These are phyloP conservation scores for Rhynchosporium graminicola DNA, from an alignment of 2,329 filamentous ascomycete species.

Conservation along the genomic window DNA sequence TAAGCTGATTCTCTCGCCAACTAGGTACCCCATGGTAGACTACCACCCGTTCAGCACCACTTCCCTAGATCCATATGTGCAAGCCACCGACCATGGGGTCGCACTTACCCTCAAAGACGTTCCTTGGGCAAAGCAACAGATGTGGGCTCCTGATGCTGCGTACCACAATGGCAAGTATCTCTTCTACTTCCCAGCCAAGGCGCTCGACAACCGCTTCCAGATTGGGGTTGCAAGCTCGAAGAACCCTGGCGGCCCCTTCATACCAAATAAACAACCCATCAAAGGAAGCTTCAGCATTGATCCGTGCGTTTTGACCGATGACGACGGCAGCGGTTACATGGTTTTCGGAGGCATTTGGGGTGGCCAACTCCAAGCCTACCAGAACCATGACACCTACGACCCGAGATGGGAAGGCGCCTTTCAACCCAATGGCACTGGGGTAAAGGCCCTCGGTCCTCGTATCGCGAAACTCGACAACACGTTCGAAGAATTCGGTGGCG, in stretches of 20 bases:
- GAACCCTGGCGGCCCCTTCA: background rate
- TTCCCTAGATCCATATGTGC: background rate
- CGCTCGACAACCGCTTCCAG: background rate
- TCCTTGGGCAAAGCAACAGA: background rate
- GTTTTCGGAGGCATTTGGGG: background rate
- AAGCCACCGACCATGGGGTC: background rate
- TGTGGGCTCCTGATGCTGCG: background rate
- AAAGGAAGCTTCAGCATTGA: constrained; percentile 1
- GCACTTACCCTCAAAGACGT: background rate
- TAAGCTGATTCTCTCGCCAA: background rate
- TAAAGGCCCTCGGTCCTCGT: background rate
- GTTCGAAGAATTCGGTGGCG: background rate
- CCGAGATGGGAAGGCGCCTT: background rate
- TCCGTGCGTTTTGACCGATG: background rate
- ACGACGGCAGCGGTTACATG: background rate
- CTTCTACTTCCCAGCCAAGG: background rate
- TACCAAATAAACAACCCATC: background rate
- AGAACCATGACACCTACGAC: background rate
- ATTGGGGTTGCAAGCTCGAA: background rate
- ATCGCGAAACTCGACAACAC: background rate
- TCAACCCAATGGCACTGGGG: background rate
- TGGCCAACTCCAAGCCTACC: background rate
- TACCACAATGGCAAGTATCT: background rate
- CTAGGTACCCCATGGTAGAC: background rate
- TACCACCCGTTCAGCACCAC: background rate